Conservation (phyloP, 1,139 yeast genomes). For the Pichia sp. region DNA sequence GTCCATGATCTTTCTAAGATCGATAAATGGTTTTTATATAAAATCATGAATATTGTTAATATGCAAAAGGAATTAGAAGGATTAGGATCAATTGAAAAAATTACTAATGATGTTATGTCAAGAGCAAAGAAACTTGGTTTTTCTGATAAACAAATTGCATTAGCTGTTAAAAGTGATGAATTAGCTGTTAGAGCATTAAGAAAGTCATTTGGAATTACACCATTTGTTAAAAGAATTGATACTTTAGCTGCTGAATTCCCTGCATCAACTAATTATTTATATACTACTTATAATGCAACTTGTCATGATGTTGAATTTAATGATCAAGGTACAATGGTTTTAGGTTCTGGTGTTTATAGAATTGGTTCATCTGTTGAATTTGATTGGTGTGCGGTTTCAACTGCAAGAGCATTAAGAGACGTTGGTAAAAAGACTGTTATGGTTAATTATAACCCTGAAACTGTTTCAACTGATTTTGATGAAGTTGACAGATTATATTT, state of each 20-base stretch:
- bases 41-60: constrained; percentile 82
- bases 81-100: constrained; percentile 48
- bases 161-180: constrained; percentile 59
- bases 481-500: constrained; percentile 96
- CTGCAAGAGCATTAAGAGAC: constrained; percentile 89
- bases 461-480: constrained; percentile 96
- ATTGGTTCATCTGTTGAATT: constrained; percentile 98
- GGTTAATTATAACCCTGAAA: constrained; percentile 98
- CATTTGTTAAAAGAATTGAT: constrained; percentile 94
- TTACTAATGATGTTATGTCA: constrained; percentile 62
- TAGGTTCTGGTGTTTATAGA: constrained; percentile 97
- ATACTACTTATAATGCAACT: constrained; percentile 92
- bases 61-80: constrained; percentile 77
- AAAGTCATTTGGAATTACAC: constrained; percentile 71
- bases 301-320: constrained; percentile 77
- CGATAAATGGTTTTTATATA: constrained; percentile 93
- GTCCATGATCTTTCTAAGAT: constrained; percentile 89
- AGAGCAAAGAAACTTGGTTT: constrained; percentile 92
- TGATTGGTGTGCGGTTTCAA: constrained; percentile 98
- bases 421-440: constrained; percentile 85
- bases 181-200: constrained; percentile 74
- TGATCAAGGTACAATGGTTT: constrained; percentile 88
- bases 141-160: constrained; percentile 88
- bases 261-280: constrained; percentile 89
- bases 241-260: constrained; percentile 99